Base-by-base conservation (phyloP, 768 basidiomycete species). In the Russula sp. region DNA sequence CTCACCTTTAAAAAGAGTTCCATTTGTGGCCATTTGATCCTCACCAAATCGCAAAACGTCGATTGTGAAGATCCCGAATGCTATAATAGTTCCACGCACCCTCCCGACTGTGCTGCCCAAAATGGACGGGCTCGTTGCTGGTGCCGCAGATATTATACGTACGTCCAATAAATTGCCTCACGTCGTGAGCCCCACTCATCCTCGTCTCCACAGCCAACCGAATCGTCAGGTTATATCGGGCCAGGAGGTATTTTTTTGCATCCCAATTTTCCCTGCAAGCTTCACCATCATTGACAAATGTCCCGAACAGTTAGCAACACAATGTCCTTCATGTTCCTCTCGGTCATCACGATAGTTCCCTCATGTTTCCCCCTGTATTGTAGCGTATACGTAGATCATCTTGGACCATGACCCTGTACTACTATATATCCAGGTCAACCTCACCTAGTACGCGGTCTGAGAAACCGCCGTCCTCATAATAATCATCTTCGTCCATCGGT, bases 141-240 rank as follows among this genome's bases (percentile, higher is more conserved):
- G 16, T 89, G 87, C 70, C 82, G 79, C 59, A 81, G 83, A 64
- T 89, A 84, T 70, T 87, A 80, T 65, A 77, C 76, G 81, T 81
- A 49, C 64, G 79, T 71, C 16, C 53, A 16, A 30, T 54, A 14
- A 28, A 9, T 8, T 30, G 52, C 53, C 49, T 14, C 42, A 63
- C 32, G 2, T 32, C 26, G 0, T 26, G 20, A n/a, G 16, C 22
- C 5, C 9, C 26, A 2, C 55, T 56, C 22, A 18, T 28, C 67
- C 64, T 22, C 42, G 14, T 26, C 26, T 53, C 54, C 38, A 66
- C 53, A 82, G 80, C 61, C 84, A 85, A 69, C 86, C 88, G 22
- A 77, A 84, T 61, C 80, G 88, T 59, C 50, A 80, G 53, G 69
- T 78, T 65, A 77, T 22, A 7, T 13, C 76, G 18, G 64, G 71